phyloP scores from a whole-genome alignment of 164 flowering plant species.

The Santalum album region DNA sequence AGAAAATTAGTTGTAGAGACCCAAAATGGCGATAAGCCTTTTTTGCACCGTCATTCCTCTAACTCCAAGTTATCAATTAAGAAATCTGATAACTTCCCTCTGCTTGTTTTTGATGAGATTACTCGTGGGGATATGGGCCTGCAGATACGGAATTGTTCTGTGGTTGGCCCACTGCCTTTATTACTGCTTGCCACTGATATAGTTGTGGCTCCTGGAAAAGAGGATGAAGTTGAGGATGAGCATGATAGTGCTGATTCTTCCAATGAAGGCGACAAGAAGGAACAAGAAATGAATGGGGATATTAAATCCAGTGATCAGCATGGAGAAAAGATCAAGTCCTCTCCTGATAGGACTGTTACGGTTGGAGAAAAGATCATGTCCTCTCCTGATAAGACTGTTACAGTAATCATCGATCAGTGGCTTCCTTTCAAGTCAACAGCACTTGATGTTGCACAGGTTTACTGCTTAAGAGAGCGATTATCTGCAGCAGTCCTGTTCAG shows the following conservation, averaged over 20 bases:
- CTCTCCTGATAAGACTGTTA: conserved; percentile 64
- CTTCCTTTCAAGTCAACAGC: conserved; percentile 65
- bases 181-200: conserved; percentile 72
- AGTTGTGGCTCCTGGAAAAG: conserved; percentile 59
- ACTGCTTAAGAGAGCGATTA: conserved; percentile 82
- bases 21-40: conserved; percentile 56
- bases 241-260: conserved; percentile 19
- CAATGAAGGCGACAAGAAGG: conserved; percentile 21
- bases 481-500: conserved; percentile 67
- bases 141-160: conserved; percentile 52
- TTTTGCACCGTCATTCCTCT: conserved; percentile 52
- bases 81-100: conserved; percentile 20
- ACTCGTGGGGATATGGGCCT: conserved; percentile 70
- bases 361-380: conserved; percentile 60
- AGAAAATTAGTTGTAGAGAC: conserved; percentile 44
- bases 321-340: conserved; percentile 53
- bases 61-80: conserved; percentile 25
- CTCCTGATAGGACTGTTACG: conserved; percentile 62
- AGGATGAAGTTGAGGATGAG: conserved; percentile 28
- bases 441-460: conserved; percentile 79
- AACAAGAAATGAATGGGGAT: conserved; percentile 28
- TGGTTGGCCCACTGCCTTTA: conserved; percentile 72
- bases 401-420: conserved; percentile 77
- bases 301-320: conserved; percentile 16
- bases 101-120: conserved; percentile 72